Base-by-base conservation (phyloP, 2,329 filamentous ascomycete genomes). In the Fusarium hainanense region DNA sequence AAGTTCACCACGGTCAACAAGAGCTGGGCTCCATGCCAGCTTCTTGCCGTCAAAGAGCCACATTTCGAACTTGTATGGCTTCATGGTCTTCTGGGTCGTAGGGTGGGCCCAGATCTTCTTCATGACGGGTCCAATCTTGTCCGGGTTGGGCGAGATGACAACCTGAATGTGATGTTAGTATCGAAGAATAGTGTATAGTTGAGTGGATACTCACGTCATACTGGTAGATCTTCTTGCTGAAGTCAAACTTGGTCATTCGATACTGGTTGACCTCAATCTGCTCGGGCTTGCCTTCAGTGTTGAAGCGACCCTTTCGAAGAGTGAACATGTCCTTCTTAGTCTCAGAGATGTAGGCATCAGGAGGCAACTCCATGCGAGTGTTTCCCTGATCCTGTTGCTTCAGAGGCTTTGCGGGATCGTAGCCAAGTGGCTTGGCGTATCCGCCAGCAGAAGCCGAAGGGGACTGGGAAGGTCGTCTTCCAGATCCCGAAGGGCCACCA, bases 1-100 rank as follows among this genome's bases (percentile, higher is more conserved):
- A 7, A 88, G 69, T 57, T 89, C 87, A 3, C 83, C 80, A 5
- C 83, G 79, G 1, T 81, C 76, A 12, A 85, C 69, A 21, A 80
- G 74, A 48, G 77, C 77, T 5, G 80, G 81, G 13, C 81, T 83
- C 95, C 96, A 99, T 18, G 93, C 94, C 48, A 99, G 85, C 78
- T 91, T 93, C 75, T 91, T 90, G 28, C 93, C 93, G 81, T 98
- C 94, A 73, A 89, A 94, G 58, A 98, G 87, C 87, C 91, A 93
- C 43, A 72, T 75, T 7, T 74, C 75, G 20, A 77, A 77, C 7
- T 80, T 82, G 61, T 83, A 82, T 4, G 82, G 79, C 4, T 83
- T 81, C 2, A 94, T 80, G 4, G 81, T 79, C 0, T 79, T 66
- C 77, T 92, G 87, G 9, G 94, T 85, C 0, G 81, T 79, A 3